phyloP scores from a whole-genome alignment of 1,139 yeast genomes.

The Saccharomyces pastorianus region DNA sequence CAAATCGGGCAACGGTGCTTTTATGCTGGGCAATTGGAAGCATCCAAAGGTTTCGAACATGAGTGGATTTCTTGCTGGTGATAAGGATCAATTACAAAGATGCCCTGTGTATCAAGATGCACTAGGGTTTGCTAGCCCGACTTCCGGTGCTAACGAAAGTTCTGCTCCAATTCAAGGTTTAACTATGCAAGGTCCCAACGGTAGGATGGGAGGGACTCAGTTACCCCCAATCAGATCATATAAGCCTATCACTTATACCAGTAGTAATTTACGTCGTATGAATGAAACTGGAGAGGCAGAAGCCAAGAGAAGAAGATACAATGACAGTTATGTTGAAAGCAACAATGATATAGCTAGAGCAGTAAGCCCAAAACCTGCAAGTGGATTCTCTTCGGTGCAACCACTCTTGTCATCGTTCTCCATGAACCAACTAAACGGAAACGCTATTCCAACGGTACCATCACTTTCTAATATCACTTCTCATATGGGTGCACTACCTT shows the following conservation, averaged over 20 bases:
- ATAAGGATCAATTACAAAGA: constrained; percentile 28
- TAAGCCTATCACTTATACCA: constrained; percentile 30
- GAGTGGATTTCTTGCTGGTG: constrained; percentile 26
- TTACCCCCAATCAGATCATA: constrained; percentile 28
- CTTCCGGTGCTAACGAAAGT: constrained; percentile 4
- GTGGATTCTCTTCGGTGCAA: background rate
- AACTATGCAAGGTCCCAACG: background rate
- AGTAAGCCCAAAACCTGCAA: background rate
- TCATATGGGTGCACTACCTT: constrained; percentile 11
- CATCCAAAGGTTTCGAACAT: constrained; percentile 24
- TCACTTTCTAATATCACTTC: background rate
- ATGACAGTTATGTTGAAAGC: constrained; percentile 4
- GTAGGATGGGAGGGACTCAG: constrained; percentile 13
- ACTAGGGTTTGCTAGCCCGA: constrained; percentile 26
- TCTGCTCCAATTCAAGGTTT: constrained; percentile 5
- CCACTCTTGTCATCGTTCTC: background rate
- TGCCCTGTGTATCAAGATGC: constrained; percentile 33
- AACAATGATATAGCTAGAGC: background rate
- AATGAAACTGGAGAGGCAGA: constrained; percentile 18
- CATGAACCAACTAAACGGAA: background rate
- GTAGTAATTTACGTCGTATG: constrained; percentile 24
- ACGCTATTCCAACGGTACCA: background rate
- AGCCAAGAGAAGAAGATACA: constrained; percentile 18
- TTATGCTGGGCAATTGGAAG: constrained; percentile 13
- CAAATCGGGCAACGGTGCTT: constrained; percentile 1